Evolutionary conservation across 106 monocot genomes (phyloP), one percentile per base, ranked within the genome.

Genomic region (Dioscorea zingiberensis): DNA sequence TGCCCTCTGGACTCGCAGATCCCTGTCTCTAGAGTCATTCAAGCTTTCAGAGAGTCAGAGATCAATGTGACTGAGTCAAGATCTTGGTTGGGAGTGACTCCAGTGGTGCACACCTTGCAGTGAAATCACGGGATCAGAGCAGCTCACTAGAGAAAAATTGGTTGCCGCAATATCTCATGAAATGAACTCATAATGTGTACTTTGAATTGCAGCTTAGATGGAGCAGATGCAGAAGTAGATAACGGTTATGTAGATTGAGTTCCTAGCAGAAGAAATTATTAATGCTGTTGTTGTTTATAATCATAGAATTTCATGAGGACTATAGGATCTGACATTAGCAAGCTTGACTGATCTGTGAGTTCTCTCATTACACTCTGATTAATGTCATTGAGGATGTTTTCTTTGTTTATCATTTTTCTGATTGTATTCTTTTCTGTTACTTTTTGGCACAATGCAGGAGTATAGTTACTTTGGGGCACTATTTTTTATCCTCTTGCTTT

Each of bases 1-100:
- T 85, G 89, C 65, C 90, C 90, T 27, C 55, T 83, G 51, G 84
- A 90, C 21, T 62, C 70, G 2, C 94, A 94, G n/a, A n/a, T n/a
- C 55, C 94, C 94, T 1, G 73, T 72, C 49, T 82, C 87, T 3
- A 65, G 70, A 21, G 87, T 87, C 19, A 68, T 90, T 51, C 78
- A 75, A 59, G 87, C 79, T 17, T 76, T 94, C 66, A 80, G 76
- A 47, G 94, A 94, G 24, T 65, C 77, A n/a, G 55, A 85, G 48
- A 48, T 83, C 25, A 66, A 73, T 49, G 82, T 84, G 1, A 77
- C 78, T 0, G 86, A 90, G 10, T 87, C 90, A 80, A 84, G 67
- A 57, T 90, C 5, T 74, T 80, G 0, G 58, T 73, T 0, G 57
- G 27, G 0, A 66, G 64, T 21, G 90, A 85, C 54, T 71, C n/a